A percentile compares a stretch with the other conserved stretches of the same genome.
phyloP scores from a whole-genome alignment of 495 filamentous ascomycete genomes.

The Neurospora sp. region DNA sequence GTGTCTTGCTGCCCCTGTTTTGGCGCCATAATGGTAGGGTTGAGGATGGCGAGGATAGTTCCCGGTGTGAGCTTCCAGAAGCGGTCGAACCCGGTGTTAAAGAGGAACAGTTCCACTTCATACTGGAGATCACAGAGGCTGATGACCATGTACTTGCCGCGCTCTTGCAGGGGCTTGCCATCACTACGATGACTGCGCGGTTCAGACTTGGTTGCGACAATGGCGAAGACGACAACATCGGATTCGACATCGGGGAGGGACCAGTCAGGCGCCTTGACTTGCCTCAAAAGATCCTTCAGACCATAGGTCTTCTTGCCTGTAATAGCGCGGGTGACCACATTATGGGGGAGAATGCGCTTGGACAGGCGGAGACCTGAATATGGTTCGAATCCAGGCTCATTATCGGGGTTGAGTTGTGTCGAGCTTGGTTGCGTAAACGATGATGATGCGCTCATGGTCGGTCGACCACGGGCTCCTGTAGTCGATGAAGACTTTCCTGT shows the following conservation, averaged over 20 bases:
- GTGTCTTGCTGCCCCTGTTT: constrained; percentile 59
- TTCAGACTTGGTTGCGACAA: constrained; percentile 77
- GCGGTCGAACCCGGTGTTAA: constrained; percentile 77
- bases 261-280: constrained; percentile 75
- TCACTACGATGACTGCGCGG: constrained; percentile 59
- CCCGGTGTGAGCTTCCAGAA: constrained; percentile 86
- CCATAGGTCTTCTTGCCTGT: constrained; percentile 63
- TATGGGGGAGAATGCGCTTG: constrained; percentile 77
- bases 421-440: background rate
- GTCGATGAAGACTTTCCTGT: background rate
- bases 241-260: constrained; percentile 72
- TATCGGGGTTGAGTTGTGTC: background rate
- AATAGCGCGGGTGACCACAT: constrained; percentile 62
- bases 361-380: constrained; percentile 80
- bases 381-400: constrained; percentile 57
- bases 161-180: constrained; percentile 39
- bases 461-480: background rate
- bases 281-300: constrained; percentile 73
- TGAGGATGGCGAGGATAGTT: constrained; percentile 85
- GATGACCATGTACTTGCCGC: constrained; percentile 83
- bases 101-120: constrained; percentile 86
- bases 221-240: constrained; percentile 80
- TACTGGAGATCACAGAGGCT: constrained; percentile 80
- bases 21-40: constrained; percentile 83
- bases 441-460: background rate